Conservation (phyloP, 805 yeast species). For the Ascoidea asiatica region DNA sequence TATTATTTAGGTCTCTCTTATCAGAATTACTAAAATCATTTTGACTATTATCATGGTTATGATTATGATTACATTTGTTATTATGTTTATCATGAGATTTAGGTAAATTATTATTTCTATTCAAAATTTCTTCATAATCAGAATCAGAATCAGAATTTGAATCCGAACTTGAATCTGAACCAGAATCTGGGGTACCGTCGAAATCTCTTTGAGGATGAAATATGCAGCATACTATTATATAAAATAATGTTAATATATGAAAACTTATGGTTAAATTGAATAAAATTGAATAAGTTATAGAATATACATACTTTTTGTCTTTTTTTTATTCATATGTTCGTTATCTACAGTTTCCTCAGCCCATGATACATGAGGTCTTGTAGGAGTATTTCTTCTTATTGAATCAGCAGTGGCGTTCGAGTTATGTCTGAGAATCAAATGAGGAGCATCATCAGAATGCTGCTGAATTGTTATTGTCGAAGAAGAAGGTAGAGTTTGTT, state of each 20-base stretch:
- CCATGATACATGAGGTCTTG: conserved; percentile 70
- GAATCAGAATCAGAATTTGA: conserved; percentile 19
- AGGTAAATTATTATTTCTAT: conserved; percentile 14
- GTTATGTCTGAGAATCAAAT: too few species aligned
- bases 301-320: conserved; percentile 46
- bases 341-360: conserved; percentile 78
- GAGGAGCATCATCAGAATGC: too few species aligned
- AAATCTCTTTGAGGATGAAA: conserved; percentile 63
- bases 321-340: conserved; percentile 78
- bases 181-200: conserved; percentile 29
- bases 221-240: conserved; percentile 53
- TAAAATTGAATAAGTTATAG: not conserved
- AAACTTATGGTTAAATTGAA: too few species aligned
- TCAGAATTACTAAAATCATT: conserved; percentile 1
- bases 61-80: too few species aligned
- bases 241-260: not conserved
- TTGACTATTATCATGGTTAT: conserved; percentile 2
- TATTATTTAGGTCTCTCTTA: conserved; percentile 3
- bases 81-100: conserved; percentile 18
- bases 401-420: too few species aligned
- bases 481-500: too few species aligned
- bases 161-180: conserved; percentile 15
- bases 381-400: too few species aligned
- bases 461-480: too few species aligned
- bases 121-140: conserved; percentile 10